A percentile compares a stretch with the other conserved stretches of the same genome.
phyloP scores from a whole-genome alignment of 495 filamentous ascomycete genomes.

The Cenococcum geophilum region DNA sequence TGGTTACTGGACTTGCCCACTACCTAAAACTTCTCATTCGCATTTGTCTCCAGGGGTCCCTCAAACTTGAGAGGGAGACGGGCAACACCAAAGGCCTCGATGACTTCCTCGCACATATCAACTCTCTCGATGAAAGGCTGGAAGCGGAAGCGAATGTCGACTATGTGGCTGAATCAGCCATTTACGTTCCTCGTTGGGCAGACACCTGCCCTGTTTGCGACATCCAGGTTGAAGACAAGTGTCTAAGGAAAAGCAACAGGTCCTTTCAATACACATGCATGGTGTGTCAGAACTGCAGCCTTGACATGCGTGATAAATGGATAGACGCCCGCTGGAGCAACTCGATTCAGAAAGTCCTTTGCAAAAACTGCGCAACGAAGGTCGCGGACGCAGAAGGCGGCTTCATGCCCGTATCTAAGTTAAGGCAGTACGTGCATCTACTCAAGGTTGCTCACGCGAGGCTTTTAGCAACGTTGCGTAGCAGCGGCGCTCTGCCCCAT shows the following conservation, averaged over 20 bases:
- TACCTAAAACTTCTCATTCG: slow-evolving; percentile 97
- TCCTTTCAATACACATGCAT: slow-evolving; percentile 83
- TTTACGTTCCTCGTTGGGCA: slow-evolving; percentile 64
- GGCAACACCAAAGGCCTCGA: slow-evolving; percentile 65
- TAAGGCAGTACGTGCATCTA: slow-evolving; percentile 91
- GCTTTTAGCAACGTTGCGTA: slow-evolving; percentile 77
- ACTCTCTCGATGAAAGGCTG: slow-evolving; percentile 38
- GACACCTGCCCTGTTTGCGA: slow-evolving; percentile 75
- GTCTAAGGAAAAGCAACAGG: slow-evolving; percentile 61
- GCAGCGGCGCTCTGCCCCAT: slow-evolving; percentile 69
- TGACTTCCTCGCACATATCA: slow-evolving; percentile 72
- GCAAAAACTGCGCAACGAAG: slow-evolving; percentile 58
- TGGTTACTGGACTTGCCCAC: slow-evolving; percentile 95
- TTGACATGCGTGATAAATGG: slow-evolving; percentile 59
- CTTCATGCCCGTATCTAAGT: slow-evolving; percentile 64
- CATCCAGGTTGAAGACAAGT: slow-evolving; percentile 90
- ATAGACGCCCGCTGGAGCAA: slow-evolving; percentile 61
- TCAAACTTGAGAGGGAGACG: slow-evolving; percentile 84
- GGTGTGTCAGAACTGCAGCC: slow-evolving; percentile 65
- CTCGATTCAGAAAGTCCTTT: slow-evolving; percentile 59
- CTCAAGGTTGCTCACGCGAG: slow-evolving; percentile 86
- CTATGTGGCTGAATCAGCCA: slow-evolving; percentile 60
- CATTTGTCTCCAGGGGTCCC: slow-evolving; percentile 88
- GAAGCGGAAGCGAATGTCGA: slow-evolving; percentile 57
- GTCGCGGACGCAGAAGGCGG: slow-evolving; percentile 46